A percentile compares a stretch with the other conserved stretches of the same genome.
These are phyloP conservation scores for Chytriomyces hyalinus DNA, from an alignment of 192 early-diverging fungal genomes.

Conservation along the genomic window DNA sequence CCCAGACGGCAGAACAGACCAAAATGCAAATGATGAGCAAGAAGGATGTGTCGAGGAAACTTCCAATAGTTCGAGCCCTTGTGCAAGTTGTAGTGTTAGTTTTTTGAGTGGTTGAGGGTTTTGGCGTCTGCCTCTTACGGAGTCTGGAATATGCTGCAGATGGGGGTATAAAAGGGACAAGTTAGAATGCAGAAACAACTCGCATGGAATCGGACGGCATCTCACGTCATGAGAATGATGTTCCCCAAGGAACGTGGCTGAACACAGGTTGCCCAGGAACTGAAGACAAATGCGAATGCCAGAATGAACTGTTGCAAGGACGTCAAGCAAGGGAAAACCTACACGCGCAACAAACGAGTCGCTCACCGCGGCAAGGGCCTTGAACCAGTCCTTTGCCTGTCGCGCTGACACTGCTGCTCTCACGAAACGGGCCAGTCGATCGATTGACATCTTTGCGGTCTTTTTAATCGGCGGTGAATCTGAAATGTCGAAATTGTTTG, in stretches of 20 bases:
- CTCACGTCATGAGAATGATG: conserved; percentile 7
- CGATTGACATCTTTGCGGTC: too few relatives aligned
- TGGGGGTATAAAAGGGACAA: background rate
- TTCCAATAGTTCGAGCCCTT: conserved; percentile 32
- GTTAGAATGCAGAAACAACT: background rate
- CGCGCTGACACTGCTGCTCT: too few relatives aligned
- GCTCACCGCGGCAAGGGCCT: conserved; percentile 4
- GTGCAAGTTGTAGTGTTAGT: too few relatives aligned
- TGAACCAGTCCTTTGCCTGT: background rate
- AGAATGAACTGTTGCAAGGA: background rate
- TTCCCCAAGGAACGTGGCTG: conserved; percentile 2
- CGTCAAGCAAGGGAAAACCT: background rate
- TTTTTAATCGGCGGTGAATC: too few relatives aligned
- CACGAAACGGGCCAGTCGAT: too few relatives aligned
- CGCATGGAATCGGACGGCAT: background rate
- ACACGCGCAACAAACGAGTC: background rate
- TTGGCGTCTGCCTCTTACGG: background rate
- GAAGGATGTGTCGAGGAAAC: conserved; percentile 26
- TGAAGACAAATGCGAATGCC: conserved; percentile 11
- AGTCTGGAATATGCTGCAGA: background rate
- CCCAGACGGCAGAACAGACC: conserved; percentile 9
- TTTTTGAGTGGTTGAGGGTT: background rate
- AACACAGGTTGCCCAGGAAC: background rate
- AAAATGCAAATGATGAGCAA: background rate
- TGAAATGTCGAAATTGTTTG: too few relatives aligned